Conservation (phyloP, 805 yeast species). For the Sugiyamaella mastotermitis region DNA sequence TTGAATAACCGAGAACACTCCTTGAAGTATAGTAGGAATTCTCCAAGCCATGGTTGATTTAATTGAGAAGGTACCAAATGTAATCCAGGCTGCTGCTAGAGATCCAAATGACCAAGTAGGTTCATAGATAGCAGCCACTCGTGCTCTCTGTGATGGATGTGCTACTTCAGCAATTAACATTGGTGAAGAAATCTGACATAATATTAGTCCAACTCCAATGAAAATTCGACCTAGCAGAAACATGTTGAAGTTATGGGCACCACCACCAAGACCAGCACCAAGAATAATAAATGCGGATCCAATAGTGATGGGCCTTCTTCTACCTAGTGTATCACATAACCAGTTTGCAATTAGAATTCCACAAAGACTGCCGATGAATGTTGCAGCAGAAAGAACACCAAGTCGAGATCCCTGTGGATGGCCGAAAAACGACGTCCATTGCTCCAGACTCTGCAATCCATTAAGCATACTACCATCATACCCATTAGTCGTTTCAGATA, state of each 20-base stretch:
- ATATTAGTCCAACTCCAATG: slow-evolving; percentile 68
- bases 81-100: slow-evolving; percentile 71
- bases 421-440: slow-evolving; percentile 12
- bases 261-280: slow-evolving; percentile 49
- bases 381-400: slow-evolving; percentile 10
- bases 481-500: slow-evolving; percentile 13
- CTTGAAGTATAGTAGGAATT: slow-evolving; percentile 67
- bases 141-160: slow-evolving; percentile 56
- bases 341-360: slow-evolving; percentile 43
- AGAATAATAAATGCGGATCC: slow-evolving; percentile 51
- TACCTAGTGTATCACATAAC: slow-evolving; percentile 55
- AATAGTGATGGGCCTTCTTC: slow-evolving; percentile 44
- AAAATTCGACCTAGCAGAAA: slow-evolving; percentile 65
- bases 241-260: slow-evolving; percentile 45
- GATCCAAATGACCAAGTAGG: slow-evolving; percentile 67
- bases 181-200: slow-evolving; percentile 65
- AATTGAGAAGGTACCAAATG: slow-evolving; percentile 51
- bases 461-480: slow-evolving; percentile 14
- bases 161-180: slow-evolving; percentile 73
- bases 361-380: slow-evolving; percentile 46
- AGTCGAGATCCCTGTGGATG: slow-evolving; percentile 9
- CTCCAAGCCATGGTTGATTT: slow-evolving; percentile 52
- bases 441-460: slow-evolving; percentile 5
- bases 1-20: slow-evolving; percentile 54
- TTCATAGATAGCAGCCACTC: slow-evolving; percentile 55